Base-by-base conservation (phyloP, 352 stramenopile genomes). In the Thalassiosira mediterranea region DNA sequence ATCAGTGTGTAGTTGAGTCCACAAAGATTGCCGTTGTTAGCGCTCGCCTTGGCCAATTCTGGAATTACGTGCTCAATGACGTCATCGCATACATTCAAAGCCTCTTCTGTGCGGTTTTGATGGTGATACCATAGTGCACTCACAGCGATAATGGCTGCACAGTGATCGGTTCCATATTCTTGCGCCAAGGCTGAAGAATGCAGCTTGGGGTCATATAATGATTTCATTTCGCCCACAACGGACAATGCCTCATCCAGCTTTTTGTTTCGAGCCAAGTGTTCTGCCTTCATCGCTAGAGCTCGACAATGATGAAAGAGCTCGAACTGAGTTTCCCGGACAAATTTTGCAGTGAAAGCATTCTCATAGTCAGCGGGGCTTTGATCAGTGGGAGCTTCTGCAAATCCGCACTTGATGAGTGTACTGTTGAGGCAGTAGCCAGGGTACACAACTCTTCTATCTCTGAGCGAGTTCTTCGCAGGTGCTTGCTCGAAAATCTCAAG, bases 241-340 rank as follows among this genome's bases (percentile, higher is more conserved):
- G 8, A 8, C n/a, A 69, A 3, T 19, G 59, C 59, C 5, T 48
- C 59, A 19, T 69, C 59, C 21, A 25, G 57, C 4, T 49, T 19
- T 1, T 29, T 10, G 0, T 59, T 25, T 19, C 13, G 44, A 38
- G 10, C 23, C 28, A 59, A 25, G 0, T 58, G n/a, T 7, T 69
- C 46, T n/a, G 60, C 60, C 47, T 69, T 15, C 17, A 58, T 58
- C 1, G 44, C 42, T 38, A 69, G 42, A 15, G 59, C 26, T 0
- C 59, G 42, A 28, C 59, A 69, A 10, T 69, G 23, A n/a, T 69
- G 59, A 48, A 57, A 58, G 1, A 25, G 59, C 21, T 47, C 10
- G 10, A 57, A 59, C n/a, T 19, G 3, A 26, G 59, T 49, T 17
- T 69, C 59, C 15, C 31, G 26, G 5, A 69, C 42, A 48, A 69